These are phyloP conservation scores for Aspergillus sparsus DNA, from an alignment of 495 filamentous ascomycete genomes.

Conservation along the genomic window DNA sequence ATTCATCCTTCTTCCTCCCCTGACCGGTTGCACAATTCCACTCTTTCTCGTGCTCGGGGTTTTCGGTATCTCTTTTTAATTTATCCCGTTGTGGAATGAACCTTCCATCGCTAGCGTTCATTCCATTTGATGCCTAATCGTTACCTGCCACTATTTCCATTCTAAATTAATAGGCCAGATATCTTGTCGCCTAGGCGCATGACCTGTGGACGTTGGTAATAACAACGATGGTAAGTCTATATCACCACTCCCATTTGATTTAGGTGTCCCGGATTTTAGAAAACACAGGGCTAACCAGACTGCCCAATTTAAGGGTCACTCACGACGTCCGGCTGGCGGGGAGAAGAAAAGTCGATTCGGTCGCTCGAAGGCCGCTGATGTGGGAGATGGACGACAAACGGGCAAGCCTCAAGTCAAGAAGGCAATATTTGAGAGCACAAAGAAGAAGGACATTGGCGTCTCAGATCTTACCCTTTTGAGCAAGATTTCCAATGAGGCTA, in stretches of 20 bases:
- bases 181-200: conserved; percentile 38
- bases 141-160: conserved; percentile 20
- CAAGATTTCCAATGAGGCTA: conserved; percentile 98
- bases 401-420: conserved; percentile 81
- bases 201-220: conserved; percentile 33
- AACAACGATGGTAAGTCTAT: conserved; percentile 38
- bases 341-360: conserved; percentile 54
- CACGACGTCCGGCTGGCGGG: conserved; percentile 50
- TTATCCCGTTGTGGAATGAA: conserved; percentile 24
- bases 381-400: conserved; percentile 46
- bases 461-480: conserved; percentile 96
- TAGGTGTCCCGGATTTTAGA: neutral
- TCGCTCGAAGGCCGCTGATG: conserved; percentile 50
- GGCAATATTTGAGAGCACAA: conserved; percentile 89
- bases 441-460: conserved; percentile 99
- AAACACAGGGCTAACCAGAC: conserved; percentile 17
- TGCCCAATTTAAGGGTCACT: conserved; percentile 42
- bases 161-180: conserved; percentile 33
- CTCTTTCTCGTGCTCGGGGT: conserved; percentile 15
- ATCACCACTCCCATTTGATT: neutral
- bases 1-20: conserved; percentile 16
- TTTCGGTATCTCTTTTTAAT: conserved; percentile 20
- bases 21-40: conserved; percentile 14
- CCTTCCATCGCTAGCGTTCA: conserved; percentile 18
- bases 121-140: conserved; percentile 14